Evolutionary conservation across 768 basidiomycete species (phyloP).

Genomic region (Amanita muscaria): DNA sequence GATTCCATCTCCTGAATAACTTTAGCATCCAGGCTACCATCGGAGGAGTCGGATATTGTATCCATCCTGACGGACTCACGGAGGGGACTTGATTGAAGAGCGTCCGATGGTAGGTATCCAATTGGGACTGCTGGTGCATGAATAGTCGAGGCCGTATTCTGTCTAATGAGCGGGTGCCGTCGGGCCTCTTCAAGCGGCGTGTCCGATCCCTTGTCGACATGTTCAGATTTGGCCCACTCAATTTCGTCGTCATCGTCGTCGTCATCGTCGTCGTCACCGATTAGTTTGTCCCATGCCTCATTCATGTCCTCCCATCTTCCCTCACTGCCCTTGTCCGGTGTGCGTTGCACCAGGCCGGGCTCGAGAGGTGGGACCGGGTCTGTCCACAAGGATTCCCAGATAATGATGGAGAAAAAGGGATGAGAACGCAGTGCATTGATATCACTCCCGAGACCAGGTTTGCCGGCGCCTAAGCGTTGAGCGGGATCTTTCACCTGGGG

Average conservation of each 20-base stretch:
- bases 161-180: slow-evolving; percentile 12
- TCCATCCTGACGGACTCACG: not conserved
- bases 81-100: not conserved
- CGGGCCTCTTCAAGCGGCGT: not conserved
- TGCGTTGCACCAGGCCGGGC: slow-evolving; percentile 47
- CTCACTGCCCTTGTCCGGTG: slow-evolving; percentile 22
- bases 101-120: not conserved
- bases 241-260: slow-evolving; percentile 33
- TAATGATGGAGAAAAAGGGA: slow-evolving; percentile 48
- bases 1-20: slow-evolving; percentile 25
- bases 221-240: slow-evolving; percentile 44
- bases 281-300: slow-evolving; percentile 44
- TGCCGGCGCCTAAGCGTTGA: slow-evolving; percentile 51
- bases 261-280: slow-evolving; percentile 25
- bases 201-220: not conserved
- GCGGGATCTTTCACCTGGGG: slow-evolving; percentile 47
- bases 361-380: slow-evolving; percentile 49
- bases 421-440: slow-evolving; percentile 47
- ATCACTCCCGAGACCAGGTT: slow-evolving; percentile 27
- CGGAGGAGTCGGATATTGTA: slow-evolving; percentile 23
- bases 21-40: slow-evolving; percentile 35
- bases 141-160: slow-evolving; percentile 13
- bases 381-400: slow-evolving; percentile 62
- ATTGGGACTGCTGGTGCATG: slow-evolving; percentile 9
- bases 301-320: slow-evolving; percentile 46